Conservation (phyloP, 176 grass and related monocot genomes). For the Dactylis glomerata region DNA sequence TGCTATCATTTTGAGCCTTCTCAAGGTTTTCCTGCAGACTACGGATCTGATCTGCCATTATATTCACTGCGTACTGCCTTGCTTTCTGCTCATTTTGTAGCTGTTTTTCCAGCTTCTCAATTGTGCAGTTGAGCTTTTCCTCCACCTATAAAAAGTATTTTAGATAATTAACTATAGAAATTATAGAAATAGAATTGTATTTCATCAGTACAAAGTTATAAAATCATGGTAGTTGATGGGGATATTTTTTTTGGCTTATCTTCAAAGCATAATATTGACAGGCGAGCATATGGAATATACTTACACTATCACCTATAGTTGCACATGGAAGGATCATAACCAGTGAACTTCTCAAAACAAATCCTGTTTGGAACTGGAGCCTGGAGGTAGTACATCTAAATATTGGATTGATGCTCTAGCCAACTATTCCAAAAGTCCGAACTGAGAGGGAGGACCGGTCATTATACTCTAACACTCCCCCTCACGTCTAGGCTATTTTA, state of each 20-base stretch:
- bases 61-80: background rate
- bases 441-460: no score
- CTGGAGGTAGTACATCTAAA: background rate
- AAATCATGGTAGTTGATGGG: background rate
- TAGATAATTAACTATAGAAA: background rate
- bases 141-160: background rate
- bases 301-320: background rate
- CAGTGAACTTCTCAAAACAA: background rate
- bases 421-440: no score
- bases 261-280: background rate
- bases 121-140: constrained; percentile 38
- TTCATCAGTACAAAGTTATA: background rate
- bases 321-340: background rate
- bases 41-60: background rate
- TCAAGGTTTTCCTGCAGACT: constrained; percentile 31
- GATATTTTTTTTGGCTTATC: background rate
- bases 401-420: no score
- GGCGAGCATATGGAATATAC: background rate
- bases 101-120: constrained; percentile 30
- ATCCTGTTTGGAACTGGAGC: background rate
- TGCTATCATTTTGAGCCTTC: constrained; percentile 11
- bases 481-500: no score
- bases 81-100: constrained; percentile 14
- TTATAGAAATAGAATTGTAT: background rate
- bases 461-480: no score